Percentiles rank a stretch among this genome's conserved stretches.
phyloP scores from a whole-genome alignment of 768 basidiomycete species.

The Kwoniella bestiolae region DNA sequence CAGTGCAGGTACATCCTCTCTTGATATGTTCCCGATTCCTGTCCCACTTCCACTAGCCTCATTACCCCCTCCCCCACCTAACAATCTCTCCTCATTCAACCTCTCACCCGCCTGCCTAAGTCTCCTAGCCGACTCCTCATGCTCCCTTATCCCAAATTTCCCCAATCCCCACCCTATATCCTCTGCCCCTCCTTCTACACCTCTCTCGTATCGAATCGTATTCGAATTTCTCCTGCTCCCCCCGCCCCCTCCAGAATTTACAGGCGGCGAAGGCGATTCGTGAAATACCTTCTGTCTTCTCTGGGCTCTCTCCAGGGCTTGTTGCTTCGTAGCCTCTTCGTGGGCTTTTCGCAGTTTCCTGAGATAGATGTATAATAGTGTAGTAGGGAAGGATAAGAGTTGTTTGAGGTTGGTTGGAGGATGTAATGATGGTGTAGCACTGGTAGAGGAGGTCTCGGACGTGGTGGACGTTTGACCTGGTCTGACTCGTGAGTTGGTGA shows the following conservation, averaged over 20 bases:
- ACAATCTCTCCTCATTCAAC: conserved; percentile 48
- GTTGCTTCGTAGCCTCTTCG: conserved; percentile 50
- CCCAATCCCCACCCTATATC: conserved; percentile 74
- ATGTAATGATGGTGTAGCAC: conserved; percentile 49
- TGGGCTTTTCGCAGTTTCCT: conserved; percentile 50
- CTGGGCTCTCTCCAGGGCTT: conserved; percentile 46
- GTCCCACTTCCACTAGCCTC: conserved; percentile 3
- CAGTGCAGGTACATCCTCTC: conserved; percentile 10
- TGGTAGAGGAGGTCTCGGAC: conserved; percentile 48
- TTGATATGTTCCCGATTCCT: background rate
- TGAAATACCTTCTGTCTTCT: conserved; percentile 32
- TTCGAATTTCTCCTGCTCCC: background rate
- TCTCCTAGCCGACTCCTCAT: conserved; percentile 41
- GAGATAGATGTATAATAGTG: conserved; percentile 45
- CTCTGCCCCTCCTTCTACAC: conserved; percentile 34
- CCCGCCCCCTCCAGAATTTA: background rate
- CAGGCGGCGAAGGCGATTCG: conserved; percentile 49
- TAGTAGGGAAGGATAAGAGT: conserved; percentile 50
- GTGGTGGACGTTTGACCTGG: conserved; percentile 30
- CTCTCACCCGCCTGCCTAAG: conserved; percentile 56
- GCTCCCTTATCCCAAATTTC: conserved; percentile 65
- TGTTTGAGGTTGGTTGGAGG: conserved; percentile 41
- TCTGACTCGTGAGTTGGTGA: background rate
- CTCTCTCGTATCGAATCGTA: conserved; percentile 6
- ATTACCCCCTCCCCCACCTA: conserved; percentile 19